Base-by-base conservation (phyloP, 2,329 filamentous ascomycete genomes). In the Ramichloridium luteum region DNA sequence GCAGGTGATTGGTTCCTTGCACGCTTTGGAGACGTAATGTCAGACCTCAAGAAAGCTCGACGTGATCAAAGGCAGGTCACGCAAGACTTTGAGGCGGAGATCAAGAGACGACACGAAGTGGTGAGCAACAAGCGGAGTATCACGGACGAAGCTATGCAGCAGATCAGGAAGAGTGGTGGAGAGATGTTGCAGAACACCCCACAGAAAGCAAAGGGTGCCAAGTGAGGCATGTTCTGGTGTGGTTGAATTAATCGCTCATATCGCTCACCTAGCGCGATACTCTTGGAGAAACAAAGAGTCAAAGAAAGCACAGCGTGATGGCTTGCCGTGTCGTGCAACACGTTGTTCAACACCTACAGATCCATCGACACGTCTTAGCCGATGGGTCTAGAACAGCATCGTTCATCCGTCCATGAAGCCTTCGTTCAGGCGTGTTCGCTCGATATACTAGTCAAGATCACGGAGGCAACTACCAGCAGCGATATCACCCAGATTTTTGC, bases 1-100 rank as follows among this genome's bases (percentile, higher is more conserved):
- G 68, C 70, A 13, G 73, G 73, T 3, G 68, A 74, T 35, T 70
- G 72, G 61, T 65, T 77, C 27, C 58, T 76, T 1, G 63, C 67
- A 2, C 60, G 62, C 30, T 74, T 77, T 44, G 57, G 57, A 28
- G 52, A 58, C 4, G 54, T 74, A 25, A 49, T 75, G 22, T 51
- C 54, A 12, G 61, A 63, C 28, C 64, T 72, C 43, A 72, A 64
- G 43, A 54, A 62, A 1, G 59, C 65, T 16, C 60, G 74, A 25
- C 61, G 63, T 37, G 60, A 65, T 25, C 68, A 72, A 47, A 61
- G 73, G 13, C 62, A 61, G 31, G 58, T 66, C 4, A 69, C 68
- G 3, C 53, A 56, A 17, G 50, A 58, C 2, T 72, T 74, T 38
- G 74, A 77, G 44, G 46, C 56, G 2, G 65, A 74, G 43, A 57